A percentile compares a stretch with the other conserved stretches of the same genome.
Evolutionary conservation across 345 rosid species (phyloP).

Genomic region (Linum trigynum): DNA sequence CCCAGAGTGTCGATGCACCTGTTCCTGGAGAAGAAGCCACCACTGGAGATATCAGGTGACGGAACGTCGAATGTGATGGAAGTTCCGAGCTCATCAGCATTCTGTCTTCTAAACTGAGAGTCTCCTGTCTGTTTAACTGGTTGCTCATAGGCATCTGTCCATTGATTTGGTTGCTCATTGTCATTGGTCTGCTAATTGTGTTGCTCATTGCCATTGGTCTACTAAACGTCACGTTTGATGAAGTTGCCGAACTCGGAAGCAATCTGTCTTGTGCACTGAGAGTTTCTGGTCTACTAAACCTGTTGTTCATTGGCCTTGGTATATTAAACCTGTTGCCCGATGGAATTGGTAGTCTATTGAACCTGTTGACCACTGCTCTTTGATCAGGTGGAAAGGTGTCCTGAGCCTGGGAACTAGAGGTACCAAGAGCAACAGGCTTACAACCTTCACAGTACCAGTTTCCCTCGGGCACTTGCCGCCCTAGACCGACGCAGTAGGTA

Average conservation of each 20-base stretch:
- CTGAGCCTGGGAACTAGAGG: constrained; percentile 54
- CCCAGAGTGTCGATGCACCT: constrained; percentile 68
- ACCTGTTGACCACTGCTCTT: constrained; percentile 33
- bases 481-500: constrained; percentile 94
- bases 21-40: constrained; percentile 57
- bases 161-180: constrained; percentile 28
- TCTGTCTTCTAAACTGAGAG: constrained; percentile 36
- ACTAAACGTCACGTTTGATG: constrained; percentile 15
- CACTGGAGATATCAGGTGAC: constrained; percentile 50
- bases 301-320: constrained; percentile 36
- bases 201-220: constrained; percentile 13
- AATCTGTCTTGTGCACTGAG: constrained; percentile 39
- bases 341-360: constrained; percentile 27
- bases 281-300: constrained; percentile 38
- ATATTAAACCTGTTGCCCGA: constrained; percentile 33
- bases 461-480: constrained; percentile 90
- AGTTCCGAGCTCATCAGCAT: constrained; percentile 35
- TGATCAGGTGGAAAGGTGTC: constrained; percentile 36
- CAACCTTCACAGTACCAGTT: constrained; percentile 99
- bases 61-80: constrained; percentile 42
- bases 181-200: constrained; percentile 32
- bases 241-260: constrained; percentile 35
- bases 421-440: constrained; percentile 69
- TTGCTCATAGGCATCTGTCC: constrained; percentile 39
- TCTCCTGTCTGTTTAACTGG: constrained; percentile 40